These are phyloP conservation scores for Microbotryomycetes sp. DNA, from an alignment of 1,284 basidiomycete genomes.

Conservation along the genomic window DNA sequence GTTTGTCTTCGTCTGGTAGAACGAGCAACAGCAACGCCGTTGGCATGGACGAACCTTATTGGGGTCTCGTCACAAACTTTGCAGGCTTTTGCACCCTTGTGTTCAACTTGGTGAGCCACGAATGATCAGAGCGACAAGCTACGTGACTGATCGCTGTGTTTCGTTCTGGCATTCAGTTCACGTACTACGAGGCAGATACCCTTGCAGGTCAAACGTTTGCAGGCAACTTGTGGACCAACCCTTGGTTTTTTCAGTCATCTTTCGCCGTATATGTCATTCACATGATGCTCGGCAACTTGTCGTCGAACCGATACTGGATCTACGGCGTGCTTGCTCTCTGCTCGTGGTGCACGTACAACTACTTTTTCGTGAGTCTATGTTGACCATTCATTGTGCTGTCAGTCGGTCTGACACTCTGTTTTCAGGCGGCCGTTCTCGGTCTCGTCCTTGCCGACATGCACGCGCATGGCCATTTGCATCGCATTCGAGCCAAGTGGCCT, in stretches of 20 bases:
- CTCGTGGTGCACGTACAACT: slow-evolving; percentile 41
- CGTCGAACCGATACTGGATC: slow-evolving; percentile 42
- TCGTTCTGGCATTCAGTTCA: too few species aligned
- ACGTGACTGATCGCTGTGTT: neutral
- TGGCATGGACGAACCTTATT: slow-evolving; percentile 42
- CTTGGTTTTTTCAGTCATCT: slow-evolving; percentile 41
- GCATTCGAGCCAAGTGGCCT: slow-evolving; percentile 37
- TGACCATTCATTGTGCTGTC: neutral
- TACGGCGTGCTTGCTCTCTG: slow-evolving; percentile 39
- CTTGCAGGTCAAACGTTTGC: slow-evolving; percentile 40
- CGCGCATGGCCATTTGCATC: slow-evolving; percentile 39
- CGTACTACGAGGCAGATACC: slow-evolving; percentile 38
- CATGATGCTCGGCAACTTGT: slow-evolving; percentile 42
- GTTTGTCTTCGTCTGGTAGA: slow-evolving; percentile 35
- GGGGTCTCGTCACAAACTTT: slow-evolving; percentile 37
- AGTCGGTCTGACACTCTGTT: neutral
- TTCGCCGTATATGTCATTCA: slow-evolving; percentile 40
- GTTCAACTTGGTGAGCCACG: slow-evolving; percentile 37
- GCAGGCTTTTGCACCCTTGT: slow-evolving; percentile 40
- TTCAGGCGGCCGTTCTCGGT: slow-evolving; percentile 35
- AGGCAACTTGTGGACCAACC: slow-evolving; percentile 40
- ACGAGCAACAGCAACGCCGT: slow-evolving; percentile 40
- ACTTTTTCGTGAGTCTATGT: slow-evolving; percentile 32
- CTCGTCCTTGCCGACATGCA: slow-evolving; percentile 40
- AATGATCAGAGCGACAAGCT: neutral